Conservation (phyloP, 768 basidiomycete genomes). For the Mycena capillaripes region DNA sequence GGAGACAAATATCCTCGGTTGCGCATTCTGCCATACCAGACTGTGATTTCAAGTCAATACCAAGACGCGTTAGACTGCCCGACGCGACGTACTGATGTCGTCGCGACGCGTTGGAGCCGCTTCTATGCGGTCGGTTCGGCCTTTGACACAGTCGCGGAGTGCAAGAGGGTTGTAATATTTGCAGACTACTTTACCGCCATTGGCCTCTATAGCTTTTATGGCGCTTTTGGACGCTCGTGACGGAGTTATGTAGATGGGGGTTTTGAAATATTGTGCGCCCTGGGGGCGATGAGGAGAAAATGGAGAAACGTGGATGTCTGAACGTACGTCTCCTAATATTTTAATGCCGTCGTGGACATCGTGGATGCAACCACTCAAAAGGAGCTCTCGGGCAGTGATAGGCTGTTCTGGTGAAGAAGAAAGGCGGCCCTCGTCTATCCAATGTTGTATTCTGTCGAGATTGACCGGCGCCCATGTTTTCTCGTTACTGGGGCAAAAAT, state of each 20-base stretch:
- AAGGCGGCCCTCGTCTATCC: constrained; percentile 90
- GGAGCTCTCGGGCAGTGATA: constrained; percentile 89
- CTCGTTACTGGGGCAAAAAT: constrained; percentile 64
- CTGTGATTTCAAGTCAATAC: constrained; percentile 51
- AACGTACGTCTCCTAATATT: constrained; percentile 84
- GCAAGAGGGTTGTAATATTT: constrained; percentile 93
- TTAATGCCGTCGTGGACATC: constrained; percentile 93
- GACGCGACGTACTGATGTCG: constrained; percentile 78
- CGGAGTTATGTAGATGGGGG: constrained; percentile 83
- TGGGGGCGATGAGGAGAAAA: constrained; percentile 43
- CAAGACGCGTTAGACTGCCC: neutral
- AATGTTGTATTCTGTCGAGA: constrained; percentile 89
- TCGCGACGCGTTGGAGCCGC: constrained; percentile 90
- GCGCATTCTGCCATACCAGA: constrained; percentile 81
- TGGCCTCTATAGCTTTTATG: constrained; percentile 84
- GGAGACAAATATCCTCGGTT: constrained; percentile 85
- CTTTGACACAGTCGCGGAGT: constrained; percentile 83
- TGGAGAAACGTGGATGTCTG: neutral
- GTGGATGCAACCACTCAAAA: constrained; percentile 91
- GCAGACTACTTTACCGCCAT: constrained; percentile 88
- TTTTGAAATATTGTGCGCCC: constrained; percentile 77
- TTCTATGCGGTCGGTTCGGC: constrained; percentile 74
- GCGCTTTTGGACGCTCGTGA: constrained; percentile 91
- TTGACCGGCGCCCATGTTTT: constrained; percentile 88
- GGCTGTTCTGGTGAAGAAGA: constrained; percentile 82